Evolutionary conservation across 305 asterid species (phyloP).

Genomic region (Fraxinus floribunda): DNA sequence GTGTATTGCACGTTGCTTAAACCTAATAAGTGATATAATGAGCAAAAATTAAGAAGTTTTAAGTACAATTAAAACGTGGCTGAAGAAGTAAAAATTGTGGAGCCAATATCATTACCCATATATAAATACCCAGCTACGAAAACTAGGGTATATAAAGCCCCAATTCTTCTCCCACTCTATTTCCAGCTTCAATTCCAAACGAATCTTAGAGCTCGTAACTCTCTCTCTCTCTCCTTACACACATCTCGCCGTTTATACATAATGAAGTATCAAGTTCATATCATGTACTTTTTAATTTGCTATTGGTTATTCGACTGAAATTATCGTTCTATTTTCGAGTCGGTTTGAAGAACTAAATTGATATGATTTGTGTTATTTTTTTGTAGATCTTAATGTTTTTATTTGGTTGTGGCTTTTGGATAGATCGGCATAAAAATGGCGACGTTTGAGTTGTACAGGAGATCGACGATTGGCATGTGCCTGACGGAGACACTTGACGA

Average conservation of each 20-base stretch:
- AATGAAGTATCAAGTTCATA: neutral
- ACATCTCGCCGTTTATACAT: neutral
- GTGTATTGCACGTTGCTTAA: no score
- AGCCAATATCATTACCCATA: no score
- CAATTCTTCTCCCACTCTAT: constrained; percentile 48
- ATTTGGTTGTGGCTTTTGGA: constrained; percentile 12
- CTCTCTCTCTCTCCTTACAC: constrained; percentile 1
- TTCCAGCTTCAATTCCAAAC: constrained; percentile 13
- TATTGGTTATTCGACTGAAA: neutral
- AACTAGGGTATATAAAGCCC: constrained; percentile 77
- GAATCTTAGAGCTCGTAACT: neutral
- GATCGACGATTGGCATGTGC: constrained; percentile 98
- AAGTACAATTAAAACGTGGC: no score
- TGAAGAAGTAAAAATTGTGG: no score
- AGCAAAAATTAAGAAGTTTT: no score
- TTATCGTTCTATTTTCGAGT: neutral
- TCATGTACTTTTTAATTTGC: neutral
- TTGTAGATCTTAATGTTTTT: neutral
- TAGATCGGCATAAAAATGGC: constrained; percentile 48
- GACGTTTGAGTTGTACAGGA: constrained; percentile 86
- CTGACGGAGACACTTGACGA: constrained; percentile 96
- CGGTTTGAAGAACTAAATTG: neutral
- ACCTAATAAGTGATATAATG: no score
- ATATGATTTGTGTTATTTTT: constrained; percentile 1
- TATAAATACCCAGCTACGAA: constrained; percentile 39